Percentiles rank a stretch among this genome's conserved stretches.
Evolutionary conservation across 2,329 filamentous ascomycete species (phyloP).

Genomic region (Cercospora brassicicola): DNA sequence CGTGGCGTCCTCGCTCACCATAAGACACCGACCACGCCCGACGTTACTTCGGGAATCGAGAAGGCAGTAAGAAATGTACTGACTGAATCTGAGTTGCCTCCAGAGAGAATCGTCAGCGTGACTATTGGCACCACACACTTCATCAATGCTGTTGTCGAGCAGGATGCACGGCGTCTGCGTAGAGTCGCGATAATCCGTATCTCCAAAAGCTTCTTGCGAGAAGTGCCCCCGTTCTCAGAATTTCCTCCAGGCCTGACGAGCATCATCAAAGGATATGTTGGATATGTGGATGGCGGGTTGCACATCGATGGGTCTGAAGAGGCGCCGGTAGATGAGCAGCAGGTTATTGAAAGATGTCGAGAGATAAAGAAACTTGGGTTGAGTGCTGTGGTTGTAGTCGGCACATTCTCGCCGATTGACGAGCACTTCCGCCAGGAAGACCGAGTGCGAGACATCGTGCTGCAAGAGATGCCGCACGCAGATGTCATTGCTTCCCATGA

Average conservation of each 20-base stretch:
- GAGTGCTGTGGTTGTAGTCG: constrained; percentile 55
- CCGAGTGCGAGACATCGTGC: constrained; percentile 51
- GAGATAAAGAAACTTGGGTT: constrained; percentile 48
- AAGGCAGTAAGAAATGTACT: constrained; percentile 42
- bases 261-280: constrained; percentile 38
- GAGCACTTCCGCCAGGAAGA: constrained; percentile 55
- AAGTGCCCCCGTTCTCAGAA: constrained; percentile 38
- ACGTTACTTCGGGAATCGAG: constrained; percentile 48
- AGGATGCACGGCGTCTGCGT: constrained; percentile 50
- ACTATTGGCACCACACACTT: constrained; percentile 54
- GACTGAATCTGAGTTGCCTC: constrained; percentile 37
- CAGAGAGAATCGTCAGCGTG: constrained; percentile 43
- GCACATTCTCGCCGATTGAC: constrained; percentile 61
- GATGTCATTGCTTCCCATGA: constrained; percentile 55
- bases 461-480: constrained; percentile 47
- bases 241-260: constrained; percentile 35
- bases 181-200: constrained; percentile 55
- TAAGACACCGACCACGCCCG: constrained; percentile 45
- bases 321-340: constrained; percentile 45
- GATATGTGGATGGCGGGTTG: constrained; percentile 53
- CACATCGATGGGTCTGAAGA: constrained; percentile 48
- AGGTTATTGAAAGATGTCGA: constrained; percentile 48
- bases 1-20: constrained; percentile 37
- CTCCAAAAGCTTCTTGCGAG: constrained; percentile 36
- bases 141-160: constrained; percentile 39